Conservation (phyloP, 139 green algal genomes). For the Closterium sp. region DNA sequence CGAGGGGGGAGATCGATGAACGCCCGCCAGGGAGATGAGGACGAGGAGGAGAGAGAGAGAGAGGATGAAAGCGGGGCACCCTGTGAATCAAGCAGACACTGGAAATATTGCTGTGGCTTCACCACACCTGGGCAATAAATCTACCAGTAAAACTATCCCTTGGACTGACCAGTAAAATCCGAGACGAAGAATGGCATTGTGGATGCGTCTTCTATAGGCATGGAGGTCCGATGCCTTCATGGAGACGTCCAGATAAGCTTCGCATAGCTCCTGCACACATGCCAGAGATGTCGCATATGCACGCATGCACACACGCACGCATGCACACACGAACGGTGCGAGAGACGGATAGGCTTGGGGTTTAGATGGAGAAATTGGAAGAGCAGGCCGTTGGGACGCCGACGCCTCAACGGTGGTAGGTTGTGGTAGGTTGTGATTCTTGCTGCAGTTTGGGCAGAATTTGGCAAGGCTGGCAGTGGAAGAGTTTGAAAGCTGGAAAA, state of each 20-base stretch:
- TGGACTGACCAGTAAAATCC: not conserved
- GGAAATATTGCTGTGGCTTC: too few relatives aligned
- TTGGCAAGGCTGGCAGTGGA: too few relatives aligned
- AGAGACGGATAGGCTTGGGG: not conserved
- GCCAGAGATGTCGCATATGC: not conserved
- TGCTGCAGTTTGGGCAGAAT: too few relatives aligned
- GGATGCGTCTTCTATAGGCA: not conserved
- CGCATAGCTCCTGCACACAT: not conserved
- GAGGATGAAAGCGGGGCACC: too few relatives aligned
- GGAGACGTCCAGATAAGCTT: not conserved
- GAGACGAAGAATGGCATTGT: not conserved
- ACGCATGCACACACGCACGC: not conserved
- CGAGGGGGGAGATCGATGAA: not conserved
- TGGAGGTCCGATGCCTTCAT: not conserved
- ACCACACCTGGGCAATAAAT: too few relatives aligned
- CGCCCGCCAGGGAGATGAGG: too few relatives aligned
- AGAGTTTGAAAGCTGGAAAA: too few relatives aligned
- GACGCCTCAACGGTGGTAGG: too few relatives aligned
- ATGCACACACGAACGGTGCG: not conserved
- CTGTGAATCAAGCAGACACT: too few relatives aligned
- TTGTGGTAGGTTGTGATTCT: too few relatives aligned
- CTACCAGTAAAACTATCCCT: too few relatives aligned
- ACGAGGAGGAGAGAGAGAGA: not conserved
- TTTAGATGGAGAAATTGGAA: not conserved
- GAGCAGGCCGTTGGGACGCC: too few relatives aligned